phyloP scores from a whole-genome alignment of 305 asterid genomes.

The Caryopteris hybrid region DNA sequence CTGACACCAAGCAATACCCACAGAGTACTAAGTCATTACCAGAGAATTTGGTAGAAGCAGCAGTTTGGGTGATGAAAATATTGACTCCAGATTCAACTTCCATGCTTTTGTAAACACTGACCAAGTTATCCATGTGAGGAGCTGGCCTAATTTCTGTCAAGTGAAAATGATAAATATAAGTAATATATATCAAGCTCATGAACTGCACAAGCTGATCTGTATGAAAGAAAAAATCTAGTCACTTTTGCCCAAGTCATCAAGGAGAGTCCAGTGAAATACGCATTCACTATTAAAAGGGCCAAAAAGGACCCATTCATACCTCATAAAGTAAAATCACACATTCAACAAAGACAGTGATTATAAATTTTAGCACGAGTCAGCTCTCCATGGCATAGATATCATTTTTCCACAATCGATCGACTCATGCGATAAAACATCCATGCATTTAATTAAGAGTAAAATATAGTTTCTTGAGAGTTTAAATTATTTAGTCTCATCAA shows the following conservation, averaged over 20 bases:
- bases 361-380: neutral
- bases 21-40: constrained; percentile 36
- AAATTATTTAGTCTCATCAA: too few species aligned
- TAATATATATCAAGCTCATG: neutral
- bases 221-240: neutral
- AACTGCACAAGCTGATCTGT: neutral
- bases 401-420: neutral
- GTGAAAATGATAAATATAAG: neutral
- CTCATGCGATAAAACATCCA: neutral
- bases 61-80: constrained; percentile 55
- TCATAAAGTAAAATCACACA: neutral
- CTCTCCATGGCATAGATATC: neutral
- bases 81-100: constrained; percentile 73
- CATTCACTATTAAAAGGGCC: neutral
- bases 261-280: neutral
- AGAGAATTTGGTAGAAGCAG: constrained; percentile 36
- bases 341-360: neutral
- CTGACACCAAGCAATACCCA: neutral
- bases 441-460: neutral
- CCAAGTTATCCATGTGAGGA: constrained; percentile 94
- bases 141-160: constrained; percentile 82
- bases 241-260: neutral
- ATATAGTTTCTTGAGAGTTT: neutral
- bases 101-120: constrained; percentile 86
- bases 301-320: neutral